Evolutionary conservation across 2,329 filamentous ascomycete genomes (phyloP).

Genomic region (Dactylellina cionopaga): DNA sequence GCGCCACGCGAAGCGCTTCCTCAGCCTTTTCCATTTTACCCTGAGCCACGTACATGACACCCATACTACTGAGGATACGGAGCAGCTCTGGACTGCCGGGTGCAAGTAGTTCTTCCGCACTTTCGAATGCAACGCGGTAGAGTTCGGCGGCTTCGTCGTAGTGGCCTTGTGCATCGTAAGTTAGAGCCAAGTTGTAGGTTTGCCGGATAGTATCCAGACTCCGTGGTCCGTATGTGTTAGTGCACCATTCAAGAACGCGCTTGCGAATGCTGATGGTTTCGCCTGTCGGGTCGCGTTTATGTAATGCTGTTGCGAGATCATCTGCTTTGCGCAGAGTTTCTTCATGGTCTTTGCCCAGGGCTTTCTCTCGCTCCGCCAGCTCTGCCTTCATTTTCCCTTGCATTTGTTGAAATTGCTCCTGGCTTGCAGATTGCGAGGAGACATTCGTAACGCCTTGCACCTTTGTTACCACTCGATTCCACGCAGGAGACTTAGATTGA

Average conservation of each 20-base stretch:
- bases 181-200: conserved; percentile 3
- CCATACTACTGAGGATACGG: conserved; percentile 9
- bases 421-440: background rate
- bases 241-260: conserved; percentile 4
- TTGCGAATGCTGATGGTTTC: conserved; percentile 5
- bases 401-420: too few relatives aligned
- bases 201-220: conserved; percentile 1
- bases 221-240: background rate
- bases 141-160: conserved; percentile 11
- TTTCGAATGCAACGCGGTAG: background rate
- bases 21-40: conserved; percentile 1
- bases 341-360: background rate
- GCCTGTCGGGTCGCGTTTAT: background rate
- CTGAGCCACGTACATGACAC: background rate
- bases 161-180: conserved; percentile 1
- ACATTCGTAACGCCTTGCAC: background rate
- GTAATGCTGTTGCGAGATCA: background rate
- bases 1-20: conserved; percentile 2
- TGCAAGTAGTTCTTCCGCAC: background rate
- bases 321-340: conserved; percentile 10
- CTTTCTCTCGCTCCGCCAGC: background rate
- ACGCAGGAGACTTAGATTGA: background rate
- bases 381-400: conserved; percentile 2
- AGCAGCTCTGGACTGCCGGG: conserved; percentile 11
- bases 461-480: background rate